Base-by-base conservation (phyloP, 805 yeast genomes). In the Starmerella khaoyaiensis region DNA sequence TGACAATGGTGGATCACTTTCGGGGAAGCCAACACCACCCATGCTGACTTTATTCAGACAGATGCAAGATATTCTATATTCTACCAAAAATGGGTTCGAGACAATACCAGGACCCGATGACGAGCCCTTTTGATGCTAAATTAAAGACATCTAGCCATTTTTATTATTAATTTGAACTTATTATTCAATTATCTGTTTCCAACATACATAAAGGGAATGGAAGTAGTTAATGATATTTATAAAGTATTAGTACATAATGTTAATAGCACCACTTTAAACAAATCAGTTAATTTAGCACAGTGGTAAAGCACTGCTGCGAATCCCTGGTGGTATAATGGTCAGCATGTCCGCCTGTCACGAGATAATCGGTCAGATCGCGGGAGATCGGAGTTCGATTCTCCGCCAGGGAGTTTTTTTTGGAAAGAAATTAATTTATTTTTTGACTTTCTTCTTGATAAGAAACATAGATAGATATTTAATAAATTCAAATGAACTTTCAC, bases 21-120 rank as follows among this genome's bases (percentile, higher is more conserved):
- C 32, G 34, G 34, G 51, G 56, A 31, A 7, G 31, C 29, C n/a
- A 30, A 47, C 32, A 47, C 39, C 47, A 42, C 42, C 19, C 41
- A 48, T 45, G 18, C 42, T 53, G 64, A 36, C 60, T 55, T 35
- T 71, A 62, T 37, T 76, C 20, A 62, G 69, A 18, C 75, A 79
- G 51, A 69, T 87, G 21, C 87, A 81, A 56, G 74, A 70, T 22
- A 79, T 82, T 10, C 60, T 86, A 45, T 86, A 81, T 50, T 70
- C 78, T 5, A 79, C 93, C 0, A 83, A 80, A 37, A 93, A 80
- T 45, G 93, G 94, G 1, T 83, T 83, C 53, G 79, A 75, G 50
- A 66, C 69, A 18, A 76, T 76, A 10, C 27, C 27, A 16, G 17
- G 37, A 15, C 45, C 45, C 5, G 52, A 45, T 12, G 52, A 50